Conservation (phyloP, 208 protist species). For the Naegleria gruberi region DNA sequence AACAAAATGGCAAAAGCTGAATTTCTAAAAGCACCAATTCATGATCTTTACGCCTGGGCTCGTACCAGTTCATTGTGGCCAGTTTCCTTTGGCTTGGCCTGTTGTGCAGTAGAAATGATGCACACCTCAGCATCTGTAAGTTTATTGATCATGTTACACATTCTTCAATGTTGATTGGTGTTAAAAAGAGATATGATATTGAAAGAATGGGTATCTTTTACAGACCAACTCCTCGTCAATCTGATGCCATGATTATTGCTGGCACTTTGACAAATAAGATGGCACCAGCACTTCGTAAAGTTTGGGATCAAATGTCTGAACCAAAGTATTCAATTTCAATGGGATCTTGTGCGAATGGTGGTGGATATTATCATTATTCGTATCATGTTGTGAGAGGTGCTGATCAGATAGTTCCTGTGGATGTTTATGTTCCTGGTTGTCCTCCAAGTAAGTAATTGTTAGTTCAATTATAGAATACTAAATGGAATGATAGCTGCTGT, state of each 20-base stretch:
- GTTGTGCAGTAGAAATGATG: slow-evolving; percentile 97
- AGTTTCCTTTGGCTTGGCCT: slow-evolving; percentile 94
- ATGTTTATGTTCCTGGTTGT: slow-evolving; percentile 97
- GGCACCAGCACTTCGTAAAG: slow-evolving; percentile 90
- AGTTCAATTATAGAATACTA: slow-evolving; percentile 91
- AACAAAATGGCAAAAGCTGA: too few species aligned
- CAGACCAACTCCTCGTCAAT: slow-evolving; percentile 83
- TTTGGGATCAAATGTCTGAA: slow-evolving; percentile 94
- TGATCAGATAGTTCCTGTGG: slow-evolving; percentile 93
- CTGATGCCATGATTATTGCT: slow-evolving; percentile 96
- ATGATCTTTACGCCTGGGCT: slow-evolving; percentile 5
- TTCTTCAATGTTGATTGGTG: too few species aligned
- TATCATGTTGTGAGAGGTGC: slow-evolving; percentile 91
- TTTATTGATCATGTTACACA: too few species aligned
- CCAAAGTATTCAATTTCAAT: slow-evolving; percentile 84
- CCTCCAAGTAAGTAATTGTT: slow-evolving; percentile 87
- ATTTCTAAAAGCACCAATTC: background rate
- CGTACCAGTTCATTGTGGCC: slow-evolving; percentile 87
- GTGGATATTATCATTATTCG: slow-evolving; percentile 96
- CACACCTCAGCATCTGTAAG: slow-evolving; percentile 79
- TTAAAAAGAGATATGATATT: slow-evolving; percentile 93
- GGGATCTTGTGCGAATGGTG: slow-evolving; percentile 93
- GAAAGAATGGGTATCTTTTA: slow-evolving; percentile 95
- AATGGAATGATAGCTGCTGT: slow-evolving; percentile 96
- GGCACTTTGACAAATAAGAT: slow-evolving; percentile 98